Conservation (phyloP, 2,329 filamentous ascomycete genomes). For the Exophiala sideris region DNA sequence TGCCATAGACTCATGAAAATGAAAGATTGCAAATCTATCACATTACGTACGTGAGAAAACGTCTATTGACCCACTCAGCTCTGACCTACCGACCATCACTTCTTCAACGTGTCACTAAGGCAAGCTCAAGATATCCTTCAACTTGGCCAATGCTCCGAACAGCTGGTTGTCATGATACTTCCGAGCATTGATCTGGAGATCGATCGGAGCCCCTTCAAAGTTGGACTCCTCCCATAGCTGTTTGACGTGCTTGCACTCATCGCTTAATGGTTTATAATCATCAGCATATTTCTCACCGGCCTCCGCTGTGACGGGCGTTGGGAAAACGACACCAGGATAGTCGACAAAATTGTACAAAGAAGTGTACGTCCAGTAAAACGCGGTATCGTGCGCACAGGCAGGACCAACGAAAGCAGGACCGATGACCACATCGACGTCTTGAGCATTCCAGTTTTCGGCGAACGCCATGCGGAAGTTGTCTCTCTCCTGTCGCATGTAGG, state of each 20-base stretch:
- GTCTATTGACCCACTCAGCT: no score
- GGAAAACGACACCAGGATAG: conserved; percentile 57
- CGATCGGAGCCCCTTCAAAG: conserved; percentile 51
- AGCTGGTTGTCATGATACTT: conserved; percentile 54
- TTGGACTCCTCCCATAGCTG: conserved; percentile 42
- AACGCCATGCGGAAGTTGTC: conserved; percentile 15
- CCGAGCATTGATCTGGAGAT: conserved; percentile 53
- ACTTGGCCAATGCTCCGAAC: conserved; percentile 17
- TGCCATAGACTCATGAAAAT: no score
- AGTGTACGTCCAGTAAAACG: conserved; percentile 64
- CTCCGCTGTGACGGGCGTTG: conserved; percentile 36
- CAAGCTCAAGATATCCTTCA: conserved; percentile 25
- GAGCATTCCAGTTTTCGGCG: conserved; percentile 10
- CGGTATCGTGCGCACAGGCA: conserved; percentile 51
- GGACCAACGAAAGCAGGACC: conserved; percentile 58
- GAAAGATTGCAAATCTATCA: no score
- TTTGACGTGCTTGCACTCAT: conserved; percentile 47
- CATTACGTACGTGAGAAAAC: no score
- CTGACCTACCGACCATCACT: no score
- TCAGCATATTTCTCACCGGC: conserved; percentile 35
- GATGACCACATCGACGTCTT: conserved; percentile 53
- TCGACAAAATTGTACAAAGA: conserved; percentile 60
- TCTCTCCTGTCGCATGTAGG: conserved; percentile 30
- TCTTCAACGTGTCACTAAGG: no score
- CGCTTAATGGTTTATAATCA: conserved; percentile 22